Evolutionary conservation across 306 rosid species (phyloP), one percentile per base, ranked within the genome.

Genomic region (Lotus japonicus): DNA sequence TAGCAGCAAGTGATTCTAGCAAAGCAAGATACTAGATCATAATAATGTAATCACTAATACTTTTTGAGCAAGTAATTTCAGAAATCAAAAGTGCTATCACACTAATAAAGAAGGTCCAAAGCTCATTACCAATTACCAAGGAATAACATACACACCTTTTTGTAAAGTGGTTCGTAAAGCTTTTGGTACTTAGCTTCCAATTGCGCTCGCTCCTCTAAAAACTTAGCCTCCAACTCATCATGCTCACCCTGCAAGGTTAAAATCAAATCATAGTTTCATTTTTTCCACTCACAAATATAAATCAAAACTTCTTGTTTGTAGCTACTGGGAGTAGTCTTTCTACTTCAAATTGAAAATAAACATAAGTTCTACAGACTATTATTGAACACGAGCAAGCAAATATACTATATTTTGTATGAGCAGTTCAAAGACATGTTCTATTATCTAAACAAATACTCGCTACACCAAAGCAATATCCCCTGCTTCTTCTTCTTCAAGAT

Each of bases 161-260:
- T 13, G 80, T 81, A 84, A 39, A 81, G 64, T 5, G 80, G 82
- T 62, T 72, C 82, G 59, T 75, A 78, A 62, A 68, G 82, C 64
- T 79, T 75, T 55, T 72, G 82, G 76, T 84, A 84, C 72, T 72
- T 84, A 68, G 78, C 84, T 74, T 81, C 84, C 78, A 84, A 73
- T 52, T 52, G 38, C 9, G 84, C 79, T 58, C 82, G 64, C 64
- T 84, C 88, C 71, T 78, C 84, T 61, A 84, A 63, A 55, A 72
- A 78, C 68, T 81, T 76, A n/a, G 78, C 60, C 72, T 78, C 78
- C 58, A 78, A 38, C 49, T 71, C 80, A 33, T 81, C 75, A 63
- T 81, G 82, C 53, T 68, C 49, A 3, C 15, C 36, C 88, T 84
- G 76, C 73, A 74, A 73, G 17, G 69, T 49, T 45, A 69, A 51